phyloP scores from a whole-genome alignment of 1,284 basidiomycete genomes.

The Moesziomyces parantarcticus region DNA sequence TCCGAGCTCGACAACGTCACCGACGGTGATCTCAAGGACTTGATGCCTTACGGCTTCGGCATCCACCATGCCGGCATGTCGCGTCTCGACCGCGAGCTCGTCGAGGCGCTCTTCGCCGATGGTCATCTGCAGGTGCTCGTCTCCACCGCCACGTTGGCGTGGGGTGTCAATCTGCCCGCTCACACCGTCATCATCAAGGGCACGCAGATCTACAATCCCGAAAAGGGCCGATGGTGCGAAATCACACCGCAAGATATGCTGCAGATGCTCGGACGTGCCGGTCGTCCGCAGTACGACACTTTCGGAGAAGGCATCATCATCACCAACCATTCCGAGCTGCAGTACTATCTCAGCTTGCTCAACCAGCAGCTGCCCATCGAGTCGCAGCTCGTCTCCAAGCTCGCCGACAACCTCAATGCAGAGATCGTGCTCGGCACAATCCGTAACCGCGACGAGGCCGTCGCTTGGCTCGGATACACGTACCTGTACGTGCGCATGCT shows the following conservation, averaged over 20 bases:
- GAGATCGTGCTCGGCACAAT: constrained; percentile 97
- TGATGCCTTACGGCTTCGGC: constrained; percentile 95
- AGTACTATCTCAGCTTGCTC: constrained; percentile 78
- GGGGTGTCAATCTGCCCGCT: constrained; percentile 98
- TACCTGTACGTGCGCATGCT: constrained; percentile 91
- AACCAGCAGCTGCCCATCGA: constrained; percentile 80
- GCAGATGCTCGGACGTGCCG: constrained; percentile 98
- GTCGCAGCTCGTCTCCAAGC: constrained; percentile 88
- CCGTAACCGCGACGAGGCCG: constrained; percentile 90
- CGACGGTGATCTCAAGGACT: constrained; percentile 85
- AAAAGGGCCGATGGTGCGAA: constrained; percentile 97
- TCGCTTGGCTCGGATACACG: constrained; percentile 79
- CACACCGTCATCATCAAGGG: constrained; percentile 99
- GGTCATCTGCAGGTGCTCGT: constrained; percentile 94
- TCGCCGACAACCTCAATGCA: constrained; percentile 96
- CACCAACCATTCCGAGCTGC: constrained; percentile 94
- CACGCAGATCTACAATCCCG: constrained; percentile 98
- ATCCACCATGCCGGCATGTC: constrained; percentile 99
- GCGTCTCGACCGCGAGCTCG: constrained; percentile 88
- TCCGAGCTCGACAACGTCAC: constrained; percentile 84
- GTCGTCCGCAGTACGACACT: constrained; percentile 96
- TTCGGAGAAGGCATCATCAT: constrained; percentile 98
- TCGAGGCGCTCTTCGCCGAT: constrained; percentile 94
- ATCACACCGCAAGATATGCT: constrained; percentile 95
- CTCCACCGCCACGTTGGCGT: constrained; percentile 96